Percentiles rank a stretch among this genome's conserved stretches.
phyloP scores from a whole-genome alignment of 2,329 filamentous ascomycete species.

The Sphaerulina musiva region DNA sequence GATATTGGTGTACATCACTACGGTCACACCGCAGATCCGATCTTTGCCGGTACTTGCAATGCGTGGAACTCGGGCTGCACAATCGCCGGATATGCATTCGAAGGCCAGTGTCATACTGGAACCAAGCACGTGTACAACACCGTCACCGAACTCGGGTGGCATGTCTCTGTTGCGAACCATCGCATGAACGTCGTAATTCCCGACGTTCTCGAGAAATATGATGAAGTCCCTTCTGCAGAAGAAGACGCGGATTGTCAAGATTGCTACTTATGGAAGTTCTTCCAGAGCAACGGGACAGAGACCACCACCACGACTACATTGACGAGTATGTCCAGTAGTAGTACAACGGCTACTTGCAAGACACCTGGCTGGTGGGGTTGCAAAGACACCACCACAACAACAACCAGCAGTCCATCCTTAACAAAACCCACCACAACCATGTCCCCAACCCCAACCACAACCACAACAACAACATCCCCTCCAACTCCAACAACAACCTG shows the following conservation, averaged over 20 bases:
- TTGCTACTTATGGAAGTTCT: constrained; percentile 90
- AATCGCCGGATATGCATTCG: constrained; percentile 85
- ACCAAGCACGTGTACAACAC: constrained; percentile 87
- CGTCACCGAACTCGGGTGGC: constrained; percentile 83
- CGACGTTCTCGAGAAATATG: constrained; percentile 79
- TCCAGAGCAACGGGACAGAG: constrained; percentile 82
- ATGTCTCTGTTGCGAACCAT: constrained; percentile 83
- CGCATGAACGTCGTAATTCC: constrained; percentile 80
- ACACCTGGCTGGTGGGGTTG: constrained; percentile 92
- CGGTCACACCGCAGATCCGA: constrained; percentile 89
- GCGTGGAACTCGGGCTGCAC: constrained; percentile 82
- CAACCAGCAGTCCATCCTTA: too few relatives aligned
- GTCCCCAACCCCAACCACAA: constrained; percentile 30
- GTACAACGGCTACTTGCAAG: constrained; percentile 76
- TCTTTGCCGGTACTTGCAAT: constrained; percentile 91
- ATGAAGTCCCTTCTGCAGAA: constrained; percentile 68
- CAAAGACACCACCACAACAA: constrained; percentile 43
- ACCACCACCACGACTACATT: constrained; percentile 51
- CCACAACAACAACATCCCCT: constrained; percentile 19
- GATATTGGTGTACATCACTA: constrained; percentile 82
- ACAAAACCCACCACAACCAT: constrained; percentile 37
- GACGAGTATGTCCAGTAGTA: constrained; percentile 48
- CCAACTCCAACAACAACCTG: constrained; percentile 48
- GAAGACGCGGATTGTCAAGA: constrained; percentile 73
- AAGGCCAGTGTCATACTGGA: constrained; percentile 83